Evolutionary conservation across 805 yeast genomes (phyloP).

Genomic region (Saccharomycopsis vini): DNA sequence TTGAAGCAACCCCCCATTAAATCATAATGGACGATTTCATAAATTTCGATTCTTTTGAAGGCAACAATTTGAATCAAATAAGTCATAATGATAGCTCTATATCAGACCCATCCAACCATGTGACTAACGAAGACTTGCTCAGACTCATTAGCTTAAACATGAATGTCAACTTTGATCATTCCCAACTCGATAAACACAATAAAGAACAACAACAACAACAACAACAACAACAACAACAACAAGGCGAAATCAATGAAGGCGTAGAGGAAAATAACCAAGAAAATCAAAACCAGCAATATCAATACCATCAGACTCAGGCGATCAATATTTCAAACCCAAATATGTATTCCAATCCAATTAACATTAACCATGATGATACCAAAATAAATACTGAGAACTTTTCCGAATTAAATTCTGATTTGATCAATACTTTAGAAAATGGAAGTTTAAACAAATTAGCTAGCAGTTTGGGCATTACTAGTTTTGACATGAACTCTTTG

Average conservation of each 20-base stretch:
- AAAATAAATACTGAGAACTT: not conserved
- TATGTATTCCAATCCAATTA: not conserved
- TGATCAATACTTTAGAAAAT: no score
- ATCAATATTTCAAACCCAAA: no score
- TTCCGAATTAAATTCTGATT: no score
- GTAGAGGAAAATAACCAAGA: no score
- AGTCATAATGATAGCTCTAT: not conserved
- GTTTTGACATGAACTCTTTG: no score
- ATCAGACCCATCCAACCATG: not conserved
- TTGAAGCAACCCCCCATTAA: not conserved
- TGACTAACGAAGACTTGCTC: not conserved
- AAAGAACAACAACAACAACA: not conserved
- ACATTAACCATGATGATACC: not conserved
- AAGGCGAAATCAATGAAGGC: not conserved
- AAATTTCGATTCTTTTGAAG: slow-evolving; percentile 11
- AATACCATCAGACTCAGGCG: no score
- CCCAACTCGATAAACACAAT: not conserved
- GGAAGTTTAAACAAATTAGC: no score
- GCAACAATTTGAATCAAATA: not conserved
- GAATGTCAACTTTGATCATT: not conserved
- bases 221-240: not conserved
- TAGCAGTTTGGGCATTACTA: no score
- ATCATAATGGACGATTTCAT: slow-evolving; percentile 11
- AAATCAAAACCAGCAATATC: no score
- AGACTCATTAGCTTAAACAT: not conserved